phyloP scores from a whole-genome alignment of 345 rosid genomes.

The Hibiscus tridactylites region DNA sequence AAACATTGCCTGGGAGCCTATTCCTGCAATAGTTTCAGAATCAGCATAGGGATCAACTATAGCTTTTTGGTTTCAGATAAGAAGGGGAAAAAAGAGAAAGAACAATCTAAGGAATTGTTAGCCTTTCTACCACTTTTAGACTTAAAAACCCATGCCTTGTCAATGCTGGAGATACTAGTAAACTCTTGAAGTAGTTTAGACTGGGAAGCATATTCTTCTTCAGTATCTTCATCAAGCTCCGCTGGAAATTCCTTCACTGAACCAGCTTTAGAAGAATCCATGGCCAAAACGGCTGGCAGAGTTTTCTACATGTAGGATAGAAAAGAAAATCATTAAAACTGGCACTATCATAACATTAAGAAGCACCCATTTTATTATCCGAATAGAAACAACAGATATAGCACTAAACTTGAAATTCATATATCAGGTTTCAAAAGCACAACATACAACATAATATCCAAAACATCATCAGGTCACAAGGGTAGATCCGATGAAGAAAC shows the following conservation, averaged over 20 bases:
- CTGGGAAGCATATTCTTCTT: constrained; percentile 58
- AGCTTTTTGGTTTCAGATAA: neutral
- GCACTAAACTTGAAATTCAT: neutral
- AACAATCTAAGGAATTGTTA: neutral
- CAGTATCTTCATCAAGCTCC: constrained; percentile 44
- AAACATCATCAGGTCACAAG: neutral
- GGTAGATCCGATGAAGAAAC: neutral
- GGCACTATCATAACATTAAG: neutral
- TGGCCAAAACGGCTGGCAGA: constrained; percentile 21
- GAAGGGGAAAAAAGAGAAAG: neutral
- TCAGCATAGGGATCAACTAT: neutral
- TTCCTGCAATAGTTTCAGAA: constrained; percentile 26
- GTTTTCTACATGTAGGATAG: constrained; percentile 20
- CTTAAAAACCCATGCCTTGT: constrained; percentile 74
- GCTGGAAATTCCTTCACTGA: constrained; percentile 27
- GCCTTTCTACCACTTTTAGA: constrained; percentile 38
- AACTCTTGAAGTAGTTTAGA: constrained; percentile 76
- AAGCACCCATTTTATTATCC: neutral
- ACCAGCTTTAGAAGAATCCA: constrained; percentile 42
- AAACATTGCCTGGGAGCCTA: constrained; percentile 62
- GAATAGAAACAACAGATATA: neutral
- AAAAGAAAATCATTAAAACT: constrained; percentile 2
- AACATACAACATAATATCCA: neutral
- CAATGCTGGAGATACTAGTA: constrained; percentile 45
- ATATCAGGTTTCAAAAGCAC: neutral